Conservation (phyloP, 345 rosid genomes). For the Moricandia arvensis region DNA sequence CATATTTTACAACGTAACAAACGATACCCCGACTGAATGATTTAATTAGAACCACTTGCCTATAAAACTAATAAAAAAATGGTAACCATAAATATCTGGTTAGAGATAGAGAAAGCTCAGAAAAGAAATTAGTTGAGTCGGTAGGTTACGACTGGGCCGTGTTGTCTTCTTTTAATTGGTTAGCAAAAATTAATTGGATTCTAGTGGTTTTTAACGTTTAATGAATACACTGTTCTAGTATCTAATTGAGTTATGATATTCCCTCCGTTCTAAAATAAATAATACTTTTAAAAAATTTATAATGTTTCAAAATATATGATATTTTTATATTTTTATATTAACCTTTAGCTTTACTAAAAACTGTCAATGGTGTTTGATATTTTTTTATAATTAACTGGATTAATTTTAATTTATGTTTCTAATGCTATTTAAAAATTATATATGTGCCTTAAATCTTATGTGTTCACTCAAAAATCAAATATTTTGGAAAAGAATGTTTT, state of each 20-base stretch:
- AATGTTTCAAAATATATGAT: no score
- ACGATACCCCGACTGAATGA: not conserved
- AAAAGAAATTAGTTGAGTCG: not conserved
- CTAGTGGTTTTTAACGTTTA: not conserved
- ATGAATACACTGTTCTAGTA: not conserved
- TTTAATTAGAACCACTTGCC: not conserved
- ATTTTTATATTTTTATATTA: no score
- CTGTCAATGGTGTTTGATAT: no score
- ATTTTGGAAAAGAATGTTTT: no score
- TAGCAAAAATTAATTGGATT: not conserved
- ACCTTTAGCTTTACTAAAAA: no score
- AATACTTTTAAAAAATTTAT: no score
- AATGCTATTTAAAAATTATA: no score
- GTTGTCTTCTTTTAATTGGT: not conserved
- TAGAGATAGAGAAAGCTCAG: not conserved
- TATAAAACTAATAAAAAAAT: not conserved
- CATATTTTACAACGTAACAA: not conserved
- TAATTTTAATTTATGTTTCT: no score
- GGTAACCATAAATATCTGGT: not conserved
- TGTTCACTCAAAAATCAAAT: no score
- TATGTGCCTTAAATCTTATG: no score
- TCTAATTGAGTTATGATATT: not conserved
- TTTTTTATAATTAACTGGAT: no score
- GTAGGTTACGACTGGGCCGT: not conserved
- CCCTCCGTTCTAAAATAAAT: no score